Evolutionary conservation across 2,329 filamentous ascomycete genomes (phyloP), one percentile per base, ranked within the genome.

Genomic region (Paraphaeosphaeria sporulosa): DNA sequence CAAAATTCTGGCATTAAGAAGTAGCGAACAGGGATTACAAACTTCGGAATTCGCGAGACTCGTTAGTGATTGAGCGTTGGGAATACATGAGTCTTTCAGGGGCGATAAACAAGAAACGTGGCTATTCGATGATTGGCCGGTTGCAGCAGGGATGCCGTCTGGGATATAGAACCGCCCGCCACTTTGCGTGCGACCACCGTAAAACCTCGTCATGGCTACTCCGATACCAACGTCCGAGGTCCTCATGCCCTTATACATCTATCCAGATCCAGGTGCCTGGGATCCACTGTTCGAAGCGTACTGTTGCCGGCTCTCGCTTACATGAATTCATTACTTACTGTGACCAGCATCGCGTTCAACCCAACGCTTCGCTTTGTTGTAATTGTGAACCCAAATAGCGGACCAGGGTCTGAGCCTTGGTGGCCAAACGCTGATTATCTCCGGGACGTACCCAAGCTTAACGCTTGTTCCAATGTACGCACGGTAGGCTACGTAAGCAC

Each of bases 401-500:
- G 75, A 61, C 85, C 80, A 66, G 85, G 83, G 65, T 76, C 65
- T 25, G 61, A 72, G 19, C 67, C 78, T 6, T 70, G 82, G 66
- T 70, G 82, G 67, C 82, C 82, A 1, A 82, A 83, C 69, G 73
- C 67, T 34, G 82, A 83, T 65, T 84, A 83, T 64, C 74, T 78
- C 3, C 75, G 76, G 4, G 81, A 82, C 57, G 76, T 83, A 27
- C 74, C 78, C 17, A 74, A 69, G 46, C 71, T 84, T 36, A 76
- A 75, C 48, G 68, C 72, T 12, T 71, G 77, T 52, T 65, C 79
- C 52, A 86, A 87, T 67, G 81, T 82, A 19, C 75, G 77, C 5
- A 77, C 82, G 5, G 66, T 86, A n/a, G 82, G 81, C 0, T 85
- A 85, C 66, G 82, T 86, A 60, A 71, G 81, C 7, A 81, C 80